Evolutionary conservation across 108 stramenopile genomes (phyloP).

Genomic region (Nannochloropsis oceanica): DNA sequence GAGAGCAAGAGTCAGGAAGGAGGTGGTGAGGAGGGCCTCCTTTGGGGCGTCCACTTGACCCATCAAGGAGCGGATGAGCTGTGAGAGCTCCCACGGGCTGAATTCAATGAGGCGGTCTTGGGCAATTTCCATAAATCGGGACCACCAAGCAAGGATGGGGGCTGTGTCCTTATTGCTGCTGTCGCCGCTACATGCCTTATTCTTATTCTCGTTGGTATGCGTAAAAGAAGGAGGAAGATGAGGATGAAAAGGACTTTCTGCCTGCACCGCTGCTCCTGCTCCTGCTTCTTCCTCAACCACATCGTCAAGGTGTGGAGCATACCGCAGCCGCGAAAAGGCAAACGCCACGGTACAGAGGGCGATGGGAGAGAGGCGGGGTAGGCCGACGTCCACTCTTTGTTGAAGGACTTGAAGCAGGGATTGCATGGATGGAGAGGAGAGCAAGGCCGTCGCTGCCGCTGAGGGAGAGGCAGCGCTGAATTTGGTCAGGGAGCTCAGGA

Average conservation of each 20-base stretch:
- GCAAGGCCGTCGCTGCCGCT: neutral
- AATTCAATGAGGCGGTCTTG: neutral
- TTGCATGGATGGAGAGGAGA: neutral
- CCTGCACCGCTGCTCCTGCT: neutral
- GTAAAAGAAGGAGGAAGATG: neutral
- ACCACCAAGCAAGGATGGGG: neutral
- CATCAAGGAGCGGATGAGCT: neutral
- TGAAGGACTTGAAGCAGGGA: neutral
- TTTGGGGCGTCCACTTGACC: neutral
- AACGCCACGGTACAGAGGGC: neutral
- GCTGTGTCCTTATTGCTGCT: neutral
- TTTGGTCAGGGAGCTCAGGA: neutral
- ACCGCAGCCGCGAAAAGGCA: neutral
- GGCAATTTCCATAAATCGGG: neutral
- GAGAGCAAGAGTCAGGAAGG: neutral
- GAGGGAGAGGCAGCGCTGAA: neutral
- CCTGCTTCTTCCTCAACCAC: neutral
- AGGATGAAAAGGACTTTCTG: neutral
- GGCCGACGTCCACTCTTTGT: neutral
- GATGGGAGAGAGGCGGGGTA: neutral
- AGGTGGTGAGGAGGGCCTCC: neutral
- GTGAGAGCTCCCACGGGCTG: neutral
- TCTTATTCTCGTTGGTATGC: too few relatives aligned
- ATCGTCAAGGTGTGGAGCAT: neutral
- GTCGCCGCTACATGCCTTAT: neutral